Base-by-base conservation (phyloP, 306 rosid species). In the Gynostemma pentaphyllum region DNA sequence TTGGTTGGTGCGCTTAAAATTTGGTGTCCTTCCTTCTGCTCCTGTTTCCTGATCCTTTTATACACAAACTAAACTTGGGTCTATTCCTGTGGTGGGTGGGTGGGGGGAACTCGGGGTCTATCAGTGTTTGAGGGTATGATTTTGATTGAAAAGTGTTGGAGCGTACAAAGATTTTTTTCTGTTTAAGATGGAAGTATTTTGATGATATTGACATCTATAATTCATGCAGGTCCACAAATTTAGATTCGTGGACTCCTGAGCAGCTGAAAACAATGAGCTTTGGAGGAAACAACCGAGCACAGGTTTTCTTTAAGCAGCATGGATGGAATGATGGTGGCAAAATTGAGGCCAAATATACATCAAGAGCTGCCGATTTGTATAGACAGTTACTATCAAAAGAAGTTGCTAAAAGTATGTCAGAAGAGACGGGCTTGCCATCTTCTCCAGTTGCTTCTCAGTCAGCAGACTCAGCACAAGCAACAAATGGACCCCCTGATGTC, bases 271-370 rank as follows among this genome's bases (percentile, higher is more conserved):
- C 70, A 44, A 92, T 92, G 96, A 83, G 81, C 73, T 83, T 82
- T 67, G 98, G 96, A 50, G 98, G 98, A 75, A 92, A 92, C 68
- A 86, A 78, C 49, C 92, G 96, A 27, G 98, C 98, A 45, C 90
- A 80, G 37, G 87, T 80, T 79, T 92, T 92, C 88, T 92, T 92
- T 78, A 92, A 88, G 78, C 99, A 92, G 70, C 95, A 92, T 81
- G 99, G 99, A 57, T 92, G 99, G 99, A 82, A 66, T 21, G 95
- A 84, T 18, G 96, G 90, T 49, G 94, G 99, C 54, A 92, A 92
- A 86, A 92, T 86, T 82, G 99, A 88, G 77, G 96, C 96, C 10
- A 92, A 88, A 66, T 92, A 88, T 72, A 92, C 95, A 29, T 92
- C 99, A 30, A 84, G 96, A 76, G 96, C 99, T 84, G 96, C 99